Base-by-base conservation (phyloP, 2,329 filamentous ascomycete species). In the Aspergillus nomiae region DNA sequence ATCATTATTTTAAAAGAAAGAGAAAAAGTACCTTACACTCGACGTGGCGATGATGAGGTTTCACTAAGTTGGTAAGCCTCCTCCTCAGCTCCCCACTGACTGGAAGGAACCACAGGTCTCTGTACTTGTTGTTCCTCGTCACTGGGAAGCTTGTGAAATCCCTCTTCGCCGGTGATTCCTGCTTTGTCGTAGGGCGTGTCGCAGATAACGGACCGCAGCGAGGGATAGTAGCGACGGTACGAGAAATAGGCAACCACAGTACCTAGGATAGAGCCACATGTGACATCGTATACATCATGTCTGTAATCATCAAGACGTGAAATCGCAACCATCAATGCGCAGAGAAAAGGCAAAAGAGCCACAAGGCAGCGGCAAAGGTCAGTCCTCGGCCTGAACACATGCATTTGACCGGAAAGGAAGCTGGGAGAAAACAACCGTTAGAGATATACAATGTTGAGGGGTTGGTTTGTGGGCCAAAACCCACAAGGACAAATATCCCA, bases 231-330 rank as follows among this genome's bases (percentile, higher is more conserved):
- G 56, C 87, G 78, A 59, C 86, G 78, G 72, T 88, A 89, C 9
- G 84, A 85, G 64, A 86, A 84, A 72, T 83, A 85, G 16, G 86
- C 83, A 3, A 89, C 78, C 1, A 77, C 60, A 34, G 87, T 77
- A 0, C 87, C 87, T 8, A 89, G 71, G 24, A 85, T 59, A 19
- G 82, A 83, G 0, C 87, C 87, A 8, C 78, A 78, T 4, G 83
- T 84, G 6, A 89, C 86, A 73, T 89, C 87, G 62, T 84, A 88
- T 2, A 88, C 84, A 73, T 89, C 87, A 65, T 89, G 87, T 30
- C 87, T 78, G 70, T 89, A 89, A 68, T 89, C 87, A 63, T 87
- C 86, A 41, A 87, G 77, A n/a, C 87, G 80, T 6, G 84, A 87
- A 46, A 88, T 85, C 0, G 87, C 87, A 61, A 89, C 86, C 73